phyloP scores from a whole-genome alignment of 768 basidiomycete species.

The Albatrellus ellisii region DNA sequence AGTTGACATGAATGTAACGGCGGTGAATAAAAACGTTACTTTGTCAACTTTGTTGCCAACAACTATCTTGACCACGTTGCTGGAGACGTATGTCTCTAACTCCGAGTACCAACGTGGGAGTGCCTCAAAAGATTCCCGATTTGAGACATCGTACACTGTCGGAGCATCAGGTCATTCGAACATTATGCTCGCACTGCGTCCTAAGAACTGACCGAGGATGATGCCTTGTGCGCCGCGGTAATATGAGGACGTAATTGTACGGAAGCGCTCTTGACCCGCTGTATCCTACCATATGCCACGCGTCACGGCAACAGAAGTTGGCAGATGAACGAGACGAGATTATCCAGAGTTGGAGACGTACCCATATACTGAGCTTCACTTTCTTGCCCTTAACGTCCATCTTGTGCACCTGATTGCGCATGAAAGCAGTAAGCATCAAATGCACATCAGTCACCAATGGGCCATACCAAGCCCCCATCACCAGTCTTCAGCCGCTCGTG shows the following conservation, averaged over 20 bases:
- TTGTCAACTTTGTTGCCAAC: slow-evolving; percentile 96
- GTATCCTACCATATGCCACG: slow-evolving; percentile 53
- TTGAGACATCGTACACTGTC: slow-evolving; percentile 89
- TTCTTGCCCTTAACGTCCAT: slow-evolving; percentile 75
- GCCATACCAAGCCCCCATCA: background rate
- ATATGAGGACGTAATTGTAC: slow-evolving; percentile 91
- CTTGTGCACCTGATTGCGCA: slow-evolving; percentile 54
- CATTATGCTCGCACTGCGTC: background rate
- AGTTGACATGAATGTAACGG: background rate
- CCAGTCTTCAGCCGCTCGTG: too few relatives aligned
- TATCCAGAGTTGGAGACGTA: slow-evolving; percentile 25
- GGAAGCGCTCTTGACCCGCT: slow-evolving; percentile 93
- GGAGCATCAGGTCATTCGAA: background rate
- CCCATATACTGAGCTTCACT: slow-evolving; percentile 96
- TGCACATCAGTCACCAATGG: slow-evolving; percentile 1
- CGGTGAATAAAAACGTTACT: slow-evolving; percentile 23
- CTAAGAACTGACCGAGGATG: slow-evolving; percentile 42
- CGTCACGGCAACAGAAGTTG: background rate
- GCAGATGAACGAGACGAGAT: background rate
- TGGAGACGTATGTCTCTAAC: slow-evolving; percentile 84
- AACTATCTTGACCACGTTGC: slow-evolving; percentile 83
- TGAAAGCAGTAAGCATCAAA: background rate
- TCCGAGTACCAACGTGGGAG: slow-evolving; percentile 90
- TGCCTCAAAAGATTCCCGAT: slow-evolving; percentile 85
- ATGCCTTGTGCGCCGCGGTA: slow-evolving; percentile 84